phyloP scores from a whole-genome alignment of 805 yeast genomes.

The Candida cerambycidarum region DNA sequence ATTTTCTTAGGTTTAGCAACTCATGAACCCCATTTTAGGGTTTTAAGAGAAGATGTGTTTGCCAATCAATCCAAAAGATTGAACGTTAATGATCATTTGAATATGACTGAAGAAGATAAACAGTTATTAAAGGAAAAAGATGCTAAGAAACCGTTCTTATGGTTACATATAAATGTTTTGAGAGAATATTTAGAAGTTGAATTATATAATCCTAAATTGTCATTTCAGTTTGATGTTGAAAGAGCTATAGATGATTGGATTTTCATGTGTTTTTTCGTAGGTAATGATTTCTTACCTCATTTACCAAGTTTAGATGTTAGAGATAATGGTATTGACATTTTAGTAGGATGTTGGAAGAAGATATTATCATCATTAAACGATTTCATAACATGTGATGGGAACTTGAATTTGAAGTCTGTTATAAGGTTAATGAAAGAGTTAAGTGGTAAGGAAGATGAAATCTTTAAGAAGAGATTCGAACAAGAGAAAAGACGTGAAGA shows the following conservation, averaged over 20 bases:
- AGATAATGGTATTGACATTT: conserved; percentile 84
- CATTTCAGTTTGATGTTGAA: conserved; percentile 82
- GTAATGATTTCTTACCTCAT: conserved; percentile 97
- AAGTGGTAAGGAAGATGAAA: conserved; percentile 72
- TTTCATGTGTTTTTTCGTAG: conserved; percentile 96
- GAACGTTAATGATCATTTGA: conserved; percentile 48
- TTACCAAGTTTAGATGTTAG: conserved; percentile 92
- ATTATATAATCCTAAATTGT: conserved; percentile 63
- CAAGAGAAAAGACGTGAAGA: conserved; percentile 70
- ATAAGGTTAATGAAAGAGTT: conserved; percentile 65
- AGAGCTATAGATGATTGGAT: conserved; percentile 99
- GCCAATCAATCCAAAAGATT: conserved; percentile 62
- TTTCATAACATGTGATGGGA: conserved; percentile 89
- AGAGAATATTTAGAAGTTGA: conserved; percentile 88
- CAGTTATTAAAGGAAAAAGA: conserved; percentile 42
- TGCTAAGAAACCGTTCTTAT: conserved; percentile 78
- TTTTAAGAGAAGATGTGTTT: conserved; percentile 94
- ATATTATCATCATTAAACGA: conserved; percentile 64
- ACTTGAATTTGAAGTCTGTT: conserved; percentile 70
- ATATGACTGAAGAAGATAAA: conserved; percentile 60
- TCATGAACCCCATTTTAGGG: conserved; percentile 95
- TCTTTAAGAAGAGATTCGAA: conserved; percentile 68
- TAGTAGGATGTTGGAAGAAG: conserved; percentile 82
- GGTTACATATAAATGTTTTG: conserved; percentile 87
- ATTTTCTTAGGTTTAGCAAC: conserved; percentile 95